Evolutionary conservation across 164 flowering plant species (phyloP).

Genomic region (Annona cherimola): DNA sequence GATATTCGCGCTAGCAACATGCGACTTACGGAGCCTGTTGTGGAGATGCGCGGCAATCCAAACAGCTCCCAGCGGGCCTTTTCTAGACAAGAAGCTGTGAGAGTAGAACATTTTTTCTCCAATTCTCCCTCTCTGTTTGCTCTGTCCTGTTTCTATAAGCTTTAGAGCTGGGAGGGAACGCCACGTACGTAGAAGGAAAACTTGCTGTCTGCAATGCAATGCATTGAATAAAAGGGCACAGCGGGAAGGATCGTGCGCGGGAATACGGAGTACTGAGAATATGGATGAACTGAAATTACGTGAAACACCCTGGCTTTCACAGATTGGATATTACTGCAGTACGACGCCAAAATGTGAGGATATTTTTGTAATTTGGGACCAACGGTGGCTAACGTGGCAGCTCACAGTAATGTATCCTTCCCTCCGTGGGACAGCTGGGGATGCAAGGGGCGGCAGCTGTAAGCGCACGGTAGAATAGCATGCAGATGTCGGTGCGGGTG

Average conservation of each 20-base stretch:
- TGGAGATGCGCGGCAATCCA: slow-evolving; percentile 93
- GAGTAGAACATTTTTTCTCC: slow-evolving; percentile 64
- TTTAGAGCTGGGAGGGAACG: neutral
- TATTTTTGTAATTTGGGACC: too few relatives aligned
- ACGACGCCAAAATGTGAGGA: too few relatives aligned
- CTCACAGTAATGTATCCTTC: too few relatives aligned
- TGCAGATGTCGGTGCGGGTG: too few relatives aligned
- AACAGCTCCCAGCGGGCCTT: slow-evolving; percentile 77
- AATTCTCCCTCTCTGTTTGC: neutral
- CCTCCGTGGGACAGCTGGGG: too few relatives aligned
- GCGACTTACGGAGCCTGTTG: slow-evolving; percentile 58
- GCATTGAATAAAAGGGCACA: neutral
- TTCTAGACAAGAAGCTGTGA: slow-evolving; percentile 62
- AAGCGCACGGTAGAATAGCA: too few relatives aligned
- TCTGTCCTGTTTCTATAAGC: neutral
- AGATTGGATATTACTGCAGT: too few relatives aligned
- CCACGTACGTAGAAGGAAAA: neutral
- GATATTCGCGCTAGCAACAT: slow-evolving; percentile 50
- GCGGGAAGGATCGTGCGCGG: neutral
- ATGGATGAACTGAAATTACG: neutral
- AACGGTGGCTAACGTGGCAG: too few relatives aligned
- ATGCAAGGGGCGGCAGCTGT: too few relatives aligned
- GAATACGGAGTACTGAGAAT: neutral
- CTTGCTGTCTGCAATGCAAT: neutral
- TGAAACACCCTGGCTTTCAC: neutral